Conservation (phyloP, 2,329 filamentous ascomycete genomes). For the Periconia macrospinosa region DNA sequence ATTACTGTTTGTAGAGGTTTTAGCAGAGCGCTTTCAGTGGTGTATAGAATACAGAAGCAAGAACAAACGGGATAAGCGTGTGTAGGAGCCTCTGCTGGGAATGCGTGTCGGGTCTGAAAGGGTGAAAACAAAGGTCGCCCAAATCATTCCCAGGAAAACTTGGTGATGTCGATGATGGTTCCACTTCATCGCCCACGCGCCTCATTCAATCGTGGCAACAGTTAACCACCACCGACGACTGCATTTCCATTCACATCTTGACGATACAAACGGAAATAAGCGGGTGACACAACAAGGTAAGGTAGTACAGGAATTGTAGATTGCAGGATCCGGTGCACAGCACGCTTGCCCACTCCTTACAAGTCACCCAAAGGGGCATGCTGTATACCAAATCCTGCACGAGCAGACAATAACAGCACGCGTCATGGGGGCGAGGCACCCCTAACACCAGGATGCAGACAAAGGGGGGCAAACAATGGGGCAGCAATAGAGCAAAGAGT, state of each 20-base stretch:
- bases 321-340: neutral
- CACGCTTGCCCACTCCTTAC: too few species aligned
- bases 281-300: neutral
- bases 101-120: too few species aligned
- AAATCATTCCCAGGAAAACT: neutral
- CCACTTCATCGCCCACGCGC: neutral
- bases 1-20: constrained; percentile 24
- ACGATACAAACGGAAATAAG: neutral
- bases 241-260: neutral
- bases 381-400: too few species aligned
- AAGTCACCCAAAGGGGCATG: too few species aligned
- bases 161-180: neutral
- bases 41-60: constrained; percentile 1
- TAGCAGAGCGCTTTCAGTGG: neutral
- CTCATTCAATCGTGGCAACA: neutral
- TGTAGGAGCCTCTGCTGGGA: neutral
- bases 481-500: too few species aligned
- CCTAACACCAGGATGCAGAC: too few species aligned
- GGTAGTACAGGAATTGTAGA: neutral
- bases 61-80: neutral
- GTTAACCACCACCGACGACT: neutral
- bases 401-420: too few species aligned
- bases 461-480: too few species aligned
- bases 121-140: too few species aligned
- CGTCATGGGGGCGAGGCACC: too few species aligned